phyloP scores from a whole-genome alignment of 1,139 yeast genomes.

The Yamadazyma trypodendri region DNA sequence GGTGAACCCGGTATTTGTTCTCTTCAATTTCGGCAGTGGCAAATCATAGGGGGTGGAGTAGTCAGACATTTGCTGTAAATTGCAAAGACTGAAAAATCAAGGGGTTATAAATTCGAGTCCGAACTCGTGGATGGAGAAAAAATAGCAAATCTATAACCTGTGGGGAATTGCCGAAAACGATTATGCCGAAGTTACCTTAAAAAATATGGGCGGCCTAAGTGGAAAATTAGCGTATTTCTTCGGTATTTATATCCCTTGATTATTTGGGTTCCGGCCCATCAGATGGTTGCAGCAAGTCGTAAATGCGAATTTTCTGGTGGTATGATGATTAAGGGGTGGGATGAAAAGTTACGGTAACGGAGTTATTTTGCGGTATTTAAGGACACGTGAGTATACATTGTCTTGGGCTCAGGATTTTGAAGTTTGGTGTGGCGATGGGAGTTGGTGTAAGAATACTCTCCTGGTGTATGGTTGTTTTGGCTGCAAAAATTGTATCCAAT shows the following conservation, averaged over 20 bases:
- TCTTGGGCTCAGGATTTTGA: too few species aligned
- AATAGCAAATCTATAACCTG: neutral
- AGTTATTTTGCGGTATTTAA: too few species aligned
- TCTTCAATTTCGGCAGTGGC: conserved; percentile 48
- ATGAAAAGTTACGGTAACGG: too few species aligned
- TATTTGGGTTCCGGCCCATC: neutral
- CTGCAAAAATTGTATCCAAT: too few species aligned
- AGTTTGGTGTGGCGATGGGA: too few species aligned
- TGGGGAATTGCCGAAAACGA: neutral
- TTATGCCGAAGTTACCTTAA: neutral
- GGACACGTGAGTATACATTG: too few species aligned
- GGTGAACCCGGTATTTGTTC: conserved; percentile 87
- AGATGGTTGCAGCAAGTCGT: neutral
- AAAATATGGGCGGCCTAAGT: too few species aligned
- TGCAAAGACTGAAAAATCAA: neutral
- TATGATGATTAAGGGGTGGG: conserved; percentile 1
- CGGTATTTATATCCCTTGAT: neutral
- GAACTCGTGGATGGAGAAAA: neutral
- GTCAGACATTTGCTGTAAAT: conserved; percentile 32
- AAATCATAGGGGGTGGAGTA: conserved; percentile 41
- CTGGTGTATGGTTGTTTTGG: too few species aligned
- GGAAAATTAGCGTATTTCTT: too few species aligned
- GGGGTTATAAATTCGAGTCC: neutral
- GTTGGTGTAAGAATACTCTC: too few species aligned
- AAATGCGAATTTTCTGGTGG: conserved; percentile 1